These are phyloP conservation scores for Botryotinia globosa DNA, from an alignment of 2,329 filamentous ascomycete genomes.

Conservation along the genomic window DNA sequence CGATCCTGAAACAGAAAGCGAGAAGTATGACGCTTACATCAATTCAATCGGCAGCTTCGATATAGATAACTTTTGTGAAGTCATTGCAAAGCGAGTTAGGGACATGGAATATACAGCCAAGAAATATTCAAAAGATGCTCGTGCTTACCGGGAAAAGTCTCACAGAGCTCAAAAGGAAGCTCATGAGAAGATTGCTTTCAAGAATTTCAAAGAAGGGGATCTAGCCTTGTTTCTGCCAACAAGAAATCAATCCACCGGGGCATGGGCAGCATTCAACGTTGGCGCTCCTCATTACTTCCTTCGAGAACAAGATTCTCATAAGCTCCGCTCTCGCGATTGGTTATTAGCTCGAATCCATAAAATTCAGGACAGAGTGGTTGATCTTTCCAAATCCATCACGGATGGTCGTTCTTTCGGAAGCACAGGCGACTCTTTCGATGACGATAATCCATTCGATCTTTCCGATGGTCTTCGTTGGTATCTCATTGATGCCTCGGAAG, in stretches of 20 bases:
- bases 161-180: slow-evolving; percentile 78
- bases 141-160: slow-evolving; percentile 82
- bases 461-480: slow-evolving; percentile 97
- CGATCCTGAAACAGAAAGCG: slow-evolving; percentile 63
- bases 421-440: slow-evolving; percentile 62
- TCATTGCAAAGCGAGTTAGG: slow-evolving; percentile 83
- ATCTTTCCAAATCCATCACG: slow-evolving; percentile 74
- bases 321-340: slow-evolving; percentile 84
- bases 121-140: slow-evolving; percentile 88
- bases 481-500: slow-evolving; percentile 87
- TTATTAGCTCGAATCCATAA: slow-evolving; percentile 91
- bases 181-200: slow-evolving; percentile 94
- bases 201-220: slow-evolving; percentile 94
- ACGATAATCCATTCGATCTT: slow-evolving; percentile 95
- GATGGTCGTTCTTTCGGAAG: slow-evolving; percentile 49
- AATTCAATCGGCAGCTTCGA: slow-evolving; percentile 74
- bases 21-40: slow-evolving; percentile 74
- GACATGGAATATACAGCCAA: slow-evolving; percentile 91
- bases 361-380: slow-evolving; percentile 89
- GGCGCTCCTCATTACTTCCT: slow-evolving; percentile 97
- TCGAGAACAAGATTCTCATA: slow-evolving; percentile 85
- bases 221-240: slow-evolving; percentile 92
- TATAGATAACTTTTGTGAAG: slow-evolving; percentile 78
- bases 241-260: slow-evolving; percentile 86
- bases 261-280: slow-evolving; percentile 98